Evolutionary conservation across 768 basidiomycete genomes (phyloP), one percentile per base, ranked within the genome.

Genomic region (Mrakia gelida): DNA sequence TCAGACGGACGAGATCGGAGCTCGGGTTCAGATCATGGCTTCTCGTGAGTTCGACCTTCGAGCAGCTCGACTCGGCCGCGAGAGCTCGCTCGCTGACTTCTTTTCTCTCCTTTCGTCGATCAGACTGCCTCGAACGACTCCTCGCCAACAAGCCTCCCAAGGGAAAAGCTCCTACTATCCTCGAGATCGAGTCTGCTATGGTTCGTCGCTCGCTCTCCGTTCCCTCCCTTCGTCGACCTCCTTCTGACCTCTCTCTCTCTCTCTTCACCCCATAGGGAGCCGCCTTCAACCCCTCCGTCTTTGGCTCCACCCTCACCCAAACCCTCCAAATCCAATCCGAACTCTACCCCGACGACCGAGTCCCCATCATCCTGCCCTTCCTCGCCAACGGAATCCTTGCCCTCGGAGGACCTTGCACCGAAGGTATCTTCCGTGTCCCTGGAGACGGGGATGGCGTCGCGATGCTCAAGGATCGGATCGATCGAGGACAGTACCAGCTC

Each of bases 291-390:
- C 94, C 95, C 0, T 95, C 93, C 1, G 94, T 92, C 1, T 98
- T 97, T 81, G 94, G 94, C 21, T 94, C 95, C 86, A 91, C 92
- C 0, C 87, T 98, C 18, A 92, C 92, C 80, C 90, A 90, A 34
- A 92, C 94, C 79, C 91, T 92, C 85, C 87, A 91, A 65, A 86
- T 94, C 15, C 95, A 97, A 85, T 90, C 91, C 82, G 89, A 92
- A 61, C 93, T 91, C 72, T 95, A 96, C 81, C 92, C 94, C 2
- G 86, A 89, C 75, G 89, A 92, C 81, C 91, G 90, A 83, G 90
- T 96, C 18, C 95, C 95, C 26, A 93, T 95, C 84, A 92, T 98
- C 81, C 89, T 98, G 10, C 93, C 94, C 21, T 97, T 96, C 87
- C 90, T 97, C 38, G 91, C 92, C 3, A 92, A 96, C 81, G 93